A percentile compares a stretch with the other conserved stretches of the same genome.
Conservation (phyloP, 768 basidiomycete species). For the Porpolomopsis calyptriformis region DNA sequence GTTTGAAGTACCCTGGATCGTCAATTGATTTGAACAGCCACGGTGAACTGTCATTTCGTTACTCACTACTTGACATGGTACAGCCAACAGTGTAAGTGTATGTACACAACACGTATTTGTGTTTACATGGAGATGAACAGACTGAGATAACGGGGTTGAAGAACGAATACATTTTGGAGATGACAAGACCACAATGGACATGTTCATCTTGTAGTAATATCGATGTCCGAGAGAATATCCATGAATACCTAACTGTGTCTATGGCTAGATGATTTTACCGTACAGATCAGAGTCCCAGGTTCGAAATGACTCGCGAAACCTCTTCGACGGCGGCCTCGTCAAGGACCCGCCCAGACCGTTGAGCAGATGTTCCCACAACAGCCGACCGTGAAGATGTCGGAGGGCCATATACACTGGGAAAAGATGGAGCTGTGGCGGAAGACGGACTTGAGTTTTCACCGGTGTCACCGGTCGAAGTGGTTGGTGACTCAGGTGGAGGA, state of each 20-base stretch:
- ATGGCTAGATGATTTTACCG: neutral
- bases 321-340: conserved; percentile 58
- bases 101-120: conserved; percentile 18
- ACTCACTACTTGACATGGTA: too few relatives aligned
- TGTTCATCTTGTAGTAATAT: neutral
- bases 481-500: conserved; percentile 69
- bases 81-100: too few relatives aligned
- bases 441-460: conserved; percentile 73
- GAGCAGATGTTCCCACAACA: conserved; percentile 34
- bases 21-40: conserved; percentile 31
- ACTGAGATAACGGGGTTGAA: too few relatives aligned
- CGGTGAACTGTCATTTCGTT: conserved; percentile 27
- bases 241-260: neutral
- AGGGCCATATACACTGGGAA: conserved; percentile 77
- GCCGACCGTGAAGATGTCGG: conserved; percentile 36
- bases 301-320: conserved; percentile 69
- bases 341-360: conserved; percentile 29
- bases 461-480: conserved; percentile 64
- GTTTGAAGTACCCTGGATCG: conserved; percentile 88
- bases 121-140: conserved; percentile 28
- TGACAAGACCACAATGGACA: too few relatives aligned
- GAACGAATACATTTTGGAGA: too few relatives aligned
- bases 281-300: conserved; percentile 45
- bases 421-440: conserved; percentile 66
- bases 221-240: neutral